phyloP scores from a whole-genome alignment of 108 stramenopile genomes.

The Skeletonema tropicum region DNA sequence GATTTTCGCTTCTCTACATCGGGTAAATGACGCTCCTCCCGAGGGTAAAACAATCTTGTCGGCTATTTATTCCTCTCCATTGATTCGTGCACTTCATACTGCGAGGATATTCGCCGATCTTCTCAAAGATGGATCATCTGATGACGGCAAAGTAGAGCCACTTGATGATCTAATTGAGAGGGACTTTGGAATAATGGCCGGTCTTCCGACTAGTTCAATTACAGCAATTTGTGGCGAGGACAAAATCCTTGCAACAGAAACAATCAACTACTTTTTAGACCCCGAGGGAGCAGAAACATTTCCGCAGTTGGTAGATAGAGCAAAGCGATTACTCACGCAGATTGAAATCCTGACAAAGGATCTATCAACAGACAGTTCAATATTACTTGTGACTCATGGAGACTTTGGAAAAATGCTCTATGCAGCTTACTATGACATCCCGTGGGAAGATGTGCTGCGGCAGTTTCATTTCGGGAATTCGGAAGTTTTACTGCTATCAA shows the following conservation, averaged over 20 bases:
- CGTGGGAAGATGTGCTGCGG: constrained; percentile 54
- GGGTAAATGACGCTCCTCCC: not conserved
- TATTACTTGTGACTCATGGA: constrained; percentile 58
- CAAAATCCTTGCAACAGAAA: constrained; percentile 45
- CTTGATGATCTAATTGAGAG: constrained; percentile 50
- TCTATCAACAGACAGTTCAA: not conserved
- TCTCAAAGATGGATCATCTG: constrained; percentile 3
- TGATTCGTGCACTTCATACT: constrained; percentile 48
- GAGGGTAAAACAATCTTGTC: constrained; percentile 9
- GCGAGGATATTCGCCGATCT: constrained; percentile 47
- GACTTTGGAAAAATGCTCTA: constrained; percentile 69
- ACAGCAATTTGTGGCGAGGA: constrained; percentile 32
- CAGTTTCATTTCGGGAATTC: constrained; percentile 65
- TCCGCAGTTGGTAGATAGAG: constrained; percentile 52
- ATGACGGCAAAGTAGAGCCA: constrained; percentile 23
- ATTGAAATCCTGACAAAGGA: constrained; percentile 21
- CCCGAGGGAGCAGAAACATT: constrained; percentile 61
- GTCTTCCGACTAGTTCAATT: constrained; percentile 47
- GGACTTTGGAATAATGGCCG: constrained; percentile 57
- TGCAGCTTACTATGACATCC: constrained; percentile 54
- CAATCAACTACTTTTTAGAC: constrained; percentile 54
- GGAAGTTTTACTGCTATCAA: constrained; percentile 47
- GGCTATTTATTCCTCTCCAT: constrained; percentile 57
- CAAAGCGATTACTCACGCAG: constrained; percentile 24
- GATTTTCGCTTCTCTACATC: constrained; percentile 18